phyloP scores from a whole-genome alignment of 192 early-diverging fungal species.

The Coemansia sp. region DNA sequence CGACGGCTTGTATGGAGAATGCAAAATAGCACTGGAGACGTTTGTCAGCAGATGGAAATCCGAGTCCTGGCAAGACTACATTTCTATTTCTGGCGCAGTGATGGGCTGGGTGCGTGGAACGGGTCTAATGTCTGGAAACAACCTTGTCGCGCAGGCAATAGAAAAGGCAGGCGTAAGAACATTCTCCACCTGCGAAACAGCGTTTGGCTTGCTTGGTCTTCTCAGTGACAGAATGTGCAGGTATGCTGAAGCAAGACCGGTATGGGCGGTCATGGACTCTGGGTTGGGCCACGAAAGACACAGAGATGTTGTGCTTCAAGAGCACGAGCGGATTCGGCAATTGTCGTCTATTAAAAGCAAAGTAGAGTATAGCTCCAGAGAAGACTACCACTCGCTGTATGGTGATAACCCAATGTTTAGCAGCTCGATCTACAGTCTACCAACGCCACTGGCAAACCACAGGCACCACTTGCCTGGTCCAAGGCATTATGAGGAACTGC shows the following conservation, averaged over 20 bases:
- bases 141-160: slow-evolving; percentile 79
- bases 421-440: too few relatives aligned
- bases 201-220: slow-evolving; percentile 89
- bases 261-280: too few relatives aligned
- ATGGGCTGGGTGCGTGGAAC: slow-evolving; percentile 98
- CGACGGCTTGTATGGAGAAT: slow-evolving; percentile 94
- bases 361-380: neutral
- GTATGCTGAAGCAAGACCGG: slow-evolving; percentile 69
- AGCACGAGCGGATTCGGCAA: slow-evolving; percentile 7
- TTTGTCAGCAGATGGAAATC: slow-evolving; percentile 88
- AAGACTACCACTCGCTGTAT: slow-evolving; percentile 3
- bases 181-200: slow-evolving; percentile 90
- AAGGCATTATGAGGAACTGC: slow-evolving; percentile 63
- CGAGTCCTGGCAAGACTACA: slow-evolving; percentile 84
- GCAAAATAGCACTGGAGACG: slow-evolving; percentile 89
- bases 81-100: slow-evolving; percentile 85
- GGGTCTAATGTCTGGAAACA: slow-evolving; percentile 87
- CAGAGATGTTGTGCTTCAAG: slow-evolving; percentile 44
- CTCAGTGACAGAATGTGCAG: slow-evolving; percentile 78
- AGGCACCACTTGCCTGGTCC: slow-evolving; percentile 84
- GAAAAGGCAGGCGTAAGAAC: slow-evolving; percentile 86
- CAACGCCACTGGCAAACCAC: slow-evolving; percentile 82
- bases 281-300: too few relatives aligned
- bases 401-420: too few relatives aligned
- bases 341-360: neutral